Conservation (phyloP, 116 monocot genomes). For the Papilionanthe hybrid region DNA sequence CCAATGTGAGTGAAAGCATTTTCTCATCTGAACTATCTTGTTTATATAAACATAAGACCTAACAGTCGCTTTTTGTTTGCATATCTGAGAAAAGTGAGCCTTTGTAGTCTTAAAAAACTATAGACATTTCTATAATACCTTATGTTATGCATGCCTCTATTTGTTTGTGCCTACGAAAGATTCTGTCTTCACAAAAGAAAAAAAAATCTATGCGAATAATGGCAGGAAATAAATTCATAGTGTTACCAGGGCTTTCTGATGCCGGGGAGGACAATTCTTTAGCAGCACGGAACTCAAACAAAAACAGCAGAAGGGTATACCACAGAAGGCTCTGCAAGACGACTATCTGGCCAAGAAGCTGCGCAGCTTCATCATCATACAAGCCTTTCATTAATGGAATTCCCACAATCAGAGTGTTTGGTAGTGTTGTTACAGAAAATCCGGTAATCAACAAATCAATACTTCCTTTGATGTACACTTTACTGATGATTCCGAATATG, state of each 20-base stretch:
- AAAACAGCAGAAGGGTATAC: conserved; percentile 50
- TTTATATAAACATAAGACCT: too few species aligned
- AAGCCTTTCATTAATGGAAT: conserved; percentile 66
- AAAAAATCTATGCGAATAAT: neutral
- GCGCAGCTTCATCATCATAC: conserved; percentile 66
- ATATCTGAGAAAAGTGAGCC: too few species aligned
- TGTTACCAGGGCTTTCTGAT: conserved; percentile 28
- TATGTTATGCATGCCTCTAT: too few species aligned
- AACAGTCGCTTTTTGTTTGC: too few species aligned
- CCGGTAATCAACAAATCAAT: conserved; percentile 75
- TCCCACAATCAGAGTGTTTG: conserved; percentile 74
- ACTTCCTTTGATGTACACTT: conserved; percentile 19
- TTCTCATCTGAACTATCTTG: too few species aligned
- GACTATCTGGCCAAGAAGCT: conserved; percentile 61
- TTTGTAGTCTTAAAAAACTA: too few species aligned
- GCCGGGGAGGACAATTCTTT: conserved; percentile 7
- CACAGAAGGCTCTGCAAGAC: conserved; percentile 70
- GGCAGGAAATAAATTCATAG: neutral
- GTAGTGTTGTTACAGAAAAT: conserved; percentile 64
- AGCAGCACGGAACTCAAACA: conserved; percentile 71
- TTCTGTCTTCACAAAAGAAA: too few species aligned
- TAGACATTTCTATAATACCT: too few species aligned
- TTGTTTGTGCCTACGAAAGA: too few species aligned
- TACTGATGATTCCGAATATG: conserved; percentile 35
- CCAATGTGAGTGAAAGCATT: too few species aligned